A percentile compares a stretch with the other conserved stretches of the same genome.
Conservation (phyloP, 2,329 filamentous ascomycete genomes). For the Cladorrhinum sp. region DNA sequence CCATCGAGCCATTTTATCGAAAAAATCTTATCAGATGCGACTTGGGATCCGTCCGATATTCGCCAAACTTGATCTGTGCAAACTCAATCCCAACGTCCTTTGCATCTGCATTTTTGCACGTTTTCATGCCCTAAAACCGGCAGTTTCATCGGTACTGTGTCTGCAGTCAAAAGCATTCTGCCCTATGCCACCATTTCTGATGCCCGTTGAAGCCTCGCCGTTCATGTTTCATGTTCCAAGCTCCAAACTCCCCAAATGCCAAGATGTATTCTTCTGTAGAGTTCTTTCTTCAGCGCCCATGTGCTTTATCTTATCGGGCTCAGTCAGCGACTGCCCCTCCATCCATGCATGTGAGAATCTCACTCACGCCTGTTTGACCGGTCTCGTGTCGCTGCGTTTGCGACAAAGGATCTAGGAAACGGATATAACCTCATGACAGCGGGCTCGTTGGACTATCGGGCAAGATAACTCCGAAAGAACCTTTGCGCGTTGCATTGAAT, state of each 20-base stretch:
- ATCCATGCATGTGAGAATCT: background rate
- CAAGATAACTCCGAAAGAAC: background rate
- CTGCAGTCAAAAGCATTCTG: background rate
- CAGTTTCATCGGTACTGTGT: background rate
- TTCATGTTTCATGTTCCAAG: background rate
- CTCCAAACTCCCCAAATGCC: constrained; percentile 1
- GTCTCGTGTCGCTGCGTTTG: background rate
- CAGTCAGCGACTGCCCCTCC: constrained; percentile 2
- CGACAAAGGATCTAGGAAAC: background rate
- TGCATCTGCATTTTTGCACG: background rate
- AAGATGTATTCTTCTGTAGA: constrained; percentile 1
- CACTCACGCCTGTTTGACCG: background rate
- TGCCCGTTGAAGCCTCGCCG: background rate
- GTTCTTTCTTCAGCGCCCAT: background rate
- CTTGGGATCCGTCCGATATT: background rate
- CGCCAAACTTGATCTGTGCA: too few species aligned
- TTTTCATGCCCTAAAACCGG: background rate
- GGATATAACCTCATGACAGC: background rate
- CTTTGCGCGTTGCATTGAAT: background rate
- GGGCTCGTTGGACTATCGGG: background rate
- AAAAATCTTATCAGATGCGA: background rate
- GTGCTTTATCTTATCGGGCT: constrained; percentile 15
- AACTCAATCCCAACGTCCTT: too few species aligned
- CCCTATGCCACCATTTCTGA: too few species aligned
- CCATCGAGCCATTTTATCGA: background rate